Conservation (phyloP, 2,329 filamentous ascomycete genomes). For the Cladosporium cucumerinum region DNA sequence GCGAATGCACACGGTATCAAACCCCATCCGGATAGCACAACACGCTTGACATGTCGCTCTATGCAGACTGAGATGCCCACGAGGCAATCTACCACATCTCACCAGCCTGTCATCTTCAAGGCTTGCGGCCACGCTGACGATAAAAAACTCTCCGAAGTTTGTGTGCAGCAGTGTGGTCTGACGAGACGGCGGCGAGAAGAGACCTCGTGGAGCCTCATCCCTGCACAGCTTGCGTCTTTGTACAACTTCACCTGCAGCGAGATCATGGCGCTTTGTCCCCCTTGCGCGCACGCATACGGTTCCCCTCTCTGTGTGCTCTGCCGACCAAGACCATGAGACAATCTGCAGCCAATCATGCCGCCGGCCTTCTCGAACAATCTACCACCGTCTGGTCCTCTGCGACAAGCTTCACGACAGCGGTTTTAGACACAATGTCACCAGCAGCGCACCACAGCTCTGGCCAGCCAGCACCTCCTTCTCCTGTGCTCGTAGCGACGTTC, state of each 20-base stretch:
- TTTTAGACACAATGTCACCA: conserved; percentile 14
- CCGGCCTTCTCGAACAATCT: conserved; percentile 1
- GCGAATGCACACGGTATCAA: not conserved
- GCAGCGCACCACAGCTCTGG: not conserved
- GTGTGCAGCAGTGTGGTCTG: conserved; percentile 3
- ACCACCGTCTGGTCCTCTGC: not conserved
- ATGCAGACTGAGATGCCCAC: not conserved
- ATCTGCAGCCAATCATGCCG: conserved; percentile 10
- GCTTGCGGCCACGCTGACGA: conserved; percentile 7
- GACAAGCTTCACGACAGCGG: conserved; percentile 7
- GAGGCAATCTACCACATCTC: conserved; percentile 4
- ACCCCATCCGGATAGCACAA: not conserved
- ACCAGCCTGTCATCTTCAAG: not conserved
- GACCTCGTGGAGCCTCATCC: conserved; percentile 19
- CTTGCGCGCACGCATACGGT: conserved; percentile 12
- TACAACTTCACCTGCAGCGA: conserved; percentile 22
- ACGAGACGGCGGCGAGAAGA: conserved; percentile 13
- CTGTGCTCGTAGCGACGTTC: conserved; percentile 5
- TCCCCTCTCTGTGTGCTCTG: conserved; percentile 13
- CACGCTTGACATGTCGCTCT: not conserved
- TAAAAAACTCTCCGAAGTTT: conserved; percentile 13
- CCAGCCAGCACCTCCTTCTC: conserved; percentile 1
- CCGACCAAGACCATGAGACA: conserved; percentile 9
- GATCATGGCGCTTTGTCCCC: conserved; percentile 20
- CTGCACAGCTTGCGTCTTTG: conserved; percentile 16